phyloP scores from a whole-genome alignment of 331 rosid genomes.

The Quercus phellos region DNA sequence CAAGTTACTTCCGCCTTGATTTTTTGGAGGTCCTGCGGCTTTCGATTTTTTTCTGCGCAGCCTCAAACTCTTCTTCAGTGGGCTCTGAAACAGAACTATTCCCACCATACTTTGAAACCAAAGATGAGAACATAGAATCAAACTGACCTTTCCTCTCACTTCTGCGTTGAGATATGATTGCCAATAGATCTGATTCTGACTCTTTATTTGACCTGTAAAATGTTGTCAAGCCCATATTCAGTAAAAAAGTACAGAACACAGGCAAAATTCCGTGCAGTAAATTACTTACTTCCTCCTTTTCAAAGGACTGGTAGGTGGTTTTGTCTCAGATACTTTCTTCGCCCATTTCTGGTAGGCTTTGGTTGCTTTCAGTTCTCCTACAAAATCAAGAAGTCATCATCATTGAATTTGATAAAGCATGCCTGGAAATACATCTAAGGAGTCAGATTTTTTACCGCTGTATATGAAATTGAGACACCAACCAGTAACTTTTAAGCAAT shows the following conservation, averaged over 20 bases:
- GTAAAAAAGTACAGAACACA: not conserved
- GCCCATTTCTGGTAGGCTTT: constrained; percentile 80
- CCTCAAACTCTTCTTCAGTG: constrained; percentile 84
- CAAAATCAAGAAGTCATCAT: constrained; percentile 12
- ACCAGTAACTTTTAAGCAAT: not conserved
- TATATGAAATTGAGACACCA: not conserved
- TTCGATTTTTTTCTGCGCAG: constrained; percentile 73
- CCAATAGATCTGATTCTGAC: constrained; percentile 54
- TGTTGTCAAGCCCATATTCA: constrained; percentile 7
- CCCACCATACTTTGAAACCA: constrained; percentile 80
- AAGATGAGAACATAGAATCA: constrained; percentile 74
- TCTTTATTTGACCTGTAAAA: constrained; percentile 54
- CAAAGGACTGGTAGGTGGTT: constrained; percentile 79
- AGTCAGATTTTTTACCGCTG: not conserved
- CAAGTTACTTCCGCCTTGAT: constrained; percentile 49
- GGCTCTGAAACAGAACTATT: constrained; percentile 50
- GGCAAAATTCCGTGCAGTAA: constrained; percentile 6
- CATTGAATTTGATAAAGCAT: not conserved
- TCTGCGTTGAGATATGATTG: constrained; percentile 63
- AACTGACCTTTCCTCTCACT: constrained; percentile 62
- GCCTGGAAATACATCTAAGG: not conserved
- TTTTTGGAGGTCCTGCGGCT: constrained; percentile 52
- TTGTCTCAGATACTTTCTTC: constrained; percentile 58
- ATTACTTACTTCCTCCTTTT: constrained; percentile 59
- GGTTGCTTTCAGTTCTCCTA: constrained; percentile 66